Evolutionary conservation across 495 filamentous ascomycete species (phyloP), one percentile per base, ranked within the genome.

Genomic region (Hypoxylon trugodes): DNA sequence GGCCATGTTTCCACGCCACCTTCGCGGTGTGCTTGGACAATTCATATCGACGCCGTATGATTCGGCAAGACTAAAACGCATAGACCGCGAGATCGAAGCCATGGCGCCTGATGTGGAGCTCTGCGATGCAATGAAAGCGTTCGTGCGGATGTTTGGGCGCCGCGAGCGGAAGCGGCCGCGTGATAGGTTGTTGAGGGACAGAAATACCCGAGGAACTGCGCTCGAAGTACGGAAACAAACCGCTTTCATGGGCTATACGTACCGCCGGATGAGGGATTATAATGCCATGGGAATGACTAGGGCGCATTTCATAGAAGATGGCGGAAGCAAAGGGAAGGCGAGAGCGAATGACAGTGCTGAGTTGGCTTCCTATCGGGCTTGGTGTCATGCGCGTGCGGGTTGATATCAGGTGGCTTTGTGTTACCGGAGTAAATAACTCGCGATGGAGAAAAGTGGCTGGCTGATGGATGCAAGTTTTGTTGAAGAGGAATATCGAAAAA

Each of bases 221-320:
- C 74, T 98, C 65, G 89, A 93, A 52, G 81, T 93, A 51, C 83
- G 94, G 57, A 93, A 92, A 72, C 84, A 78, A 74, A 89, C 83
- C 7, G 91, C 91, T 1, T 97, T 97, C 74, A 72, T 93, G 48
- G 93, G 94, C n/a, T 98, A 98, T 73, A 92, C 90, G 9, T 97
- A 92, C 73, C 84, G 86, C 3, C 64, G 79, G 12, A 71, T 76
- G 61, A 59, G 63, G 58, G 63, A 66, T 36, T n/a, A 4, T 28
- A 57, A 59, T 12, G 6, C 28, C 6, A 21, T 36, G 4, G 21
- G 12, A 6, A 12, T 60, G 2, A 28, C 24, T 4, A 30, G 38
- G 1, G 28, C 50, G 18, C 42, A 48, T 36, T 32, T 24, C 22
- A 30, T 13, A 2, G 56, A 52, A 19, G 50, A 51, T 9, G 56